A percentile compares a stretch with the other conserved stretches of the same genome.
Evolutionary conservation across 495 filamentous ascomycete species (phyloP).

Genomic region (Clohesyomyces aquaticus): DNA sequence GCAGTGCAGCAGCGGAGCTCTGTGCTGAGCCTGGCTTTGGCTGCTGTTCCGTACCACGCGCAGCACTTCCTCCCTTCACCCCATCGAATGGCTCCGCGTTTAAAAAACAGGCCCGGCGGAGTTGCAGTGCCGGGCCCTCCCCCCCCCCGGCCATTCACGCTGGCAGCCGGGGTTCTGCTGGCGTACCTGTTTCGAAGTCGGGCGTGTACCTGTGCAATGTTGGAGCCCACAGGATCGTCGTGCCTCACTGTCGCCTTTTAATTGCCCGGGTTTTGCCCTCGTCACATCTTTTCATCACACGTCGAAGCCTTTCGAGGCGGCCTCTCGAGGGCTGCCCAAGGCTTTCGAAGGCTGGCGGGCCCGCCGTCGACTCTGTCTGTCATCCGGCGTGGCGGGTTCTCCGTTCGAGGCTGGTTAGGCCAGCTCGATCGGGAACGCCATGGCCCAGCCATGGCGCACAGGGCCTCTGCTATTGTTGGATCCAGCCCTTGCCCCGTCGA

Average conservation of each 20-base stretch:
- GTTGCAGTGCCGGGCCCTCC: conserved; percentile 11
- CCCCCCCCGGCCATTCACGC: not conserved
- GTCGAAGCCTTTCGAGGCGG: not conserved
- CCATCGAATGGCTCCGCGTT: conserved; percentile 20
- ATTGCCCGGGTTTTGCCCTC: conserved; percentile 5
- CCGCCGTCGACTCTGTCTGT: conserved; percentile 2
- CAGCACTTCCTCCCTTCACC: not conserved
- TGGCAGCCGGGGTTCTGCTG: conserved; percentile 18
- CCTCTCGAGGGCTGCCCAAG: not conserved
- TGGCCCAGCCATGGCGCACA: conserved; percentile 2
- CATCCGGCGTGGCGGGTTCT: conserved; percentile 29
- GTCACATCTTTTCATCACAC: not conserved
- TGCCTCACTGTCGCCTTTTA: conserved; percentile 7
- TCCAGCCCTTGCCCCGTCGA: not conserved
- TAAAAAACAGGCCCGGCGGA: conserved; percentile 21
- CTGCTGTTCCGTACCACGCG: not conserved
- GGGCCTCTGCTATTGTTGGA: not conserved
- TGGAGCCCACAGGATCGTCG: conserved; percentile 23
- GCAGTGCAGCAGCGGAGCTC: not conserved
- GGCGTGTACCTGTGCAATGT: conserved; percentile 21
- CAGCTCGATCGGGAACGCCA: conserved; percentile 18
- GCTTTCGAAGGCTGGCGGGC: not conserved
- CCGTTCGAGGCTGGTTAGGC: conserved; percentile 19
- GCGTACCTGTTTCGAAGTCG: conserved; percentile 32
- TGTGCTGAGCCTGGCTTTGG: conserved; percentile 20